These are phyloP conservation scores for Xerocomellus dryophilus DNA, from an alignment of 768 basidiomycete species.

Conservation along the genomic window DNA sequence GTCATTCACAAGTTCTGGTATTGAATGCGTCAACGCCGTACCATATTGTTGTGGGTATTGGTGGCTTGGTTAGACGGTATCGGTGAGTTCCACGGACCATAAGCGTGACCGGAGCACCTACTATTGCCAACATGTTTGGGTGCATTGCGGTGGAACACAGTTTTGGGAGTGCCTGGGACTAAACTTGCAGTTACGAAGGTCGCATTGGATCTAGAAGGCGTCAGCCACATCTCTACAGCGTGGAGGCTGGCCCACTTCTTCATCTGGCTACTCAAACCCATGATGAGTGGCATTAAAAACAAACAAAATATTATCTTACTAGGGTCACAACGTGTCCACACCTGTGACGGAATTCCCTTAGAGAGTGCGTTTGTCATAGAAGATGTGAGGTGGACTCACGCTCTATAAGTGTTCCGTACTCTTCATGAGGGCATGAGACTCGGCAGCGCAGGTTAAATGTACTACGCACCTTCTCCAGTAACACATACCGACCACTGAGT, in stretches of 20 bases:
- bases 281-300: conserved; percentile 5
- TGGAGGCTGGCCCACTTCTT: conserved; percentile 42
- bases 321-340: conserved; percentile 53
- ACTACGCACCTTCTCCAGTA: conserved; percentile 54
- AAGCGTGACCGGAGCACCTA: conserved; percentile 33
- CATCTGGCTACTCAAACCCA: conserved; percentile 45
- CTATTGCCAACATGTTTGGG: conserved; percentile 68
- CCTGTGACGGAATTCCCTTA: conserved; percentile 29
- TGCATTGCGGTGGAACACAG: conserved; percentile 52
- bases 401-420: conserved; percentile 54
- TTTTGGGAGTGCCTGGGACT: conserved; percentile 51
- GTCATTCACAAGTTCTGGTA: conserved; percentile 1
- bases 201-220: conserved; percentile 55
- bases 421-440: conserved; percentile 34
- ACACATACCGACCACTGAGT: conserved; percentile 44
- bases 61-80: conserved; percentile 36
- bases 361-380: background rate
- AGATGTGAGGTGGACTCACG: conserved; percentile 33
- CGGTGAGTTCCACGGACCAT: conserved; percentile 10
- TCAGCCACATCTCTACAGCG: conserved; percentile 11
- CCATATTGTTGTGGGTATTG: conserved; percentile 68
- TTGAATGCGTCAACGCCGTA: conserved; percentile 28
- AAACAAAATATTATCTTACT: conserved; percentile 33
- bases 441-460: background rate
- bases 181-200: conserved; percentile 58